A percentile compares a stretch with the other conserved stretches of the same genome.
phyloP scores from a whole-genome alignment of 441 rosid genomes.

The Gossypium schwendimanii region DNA sequence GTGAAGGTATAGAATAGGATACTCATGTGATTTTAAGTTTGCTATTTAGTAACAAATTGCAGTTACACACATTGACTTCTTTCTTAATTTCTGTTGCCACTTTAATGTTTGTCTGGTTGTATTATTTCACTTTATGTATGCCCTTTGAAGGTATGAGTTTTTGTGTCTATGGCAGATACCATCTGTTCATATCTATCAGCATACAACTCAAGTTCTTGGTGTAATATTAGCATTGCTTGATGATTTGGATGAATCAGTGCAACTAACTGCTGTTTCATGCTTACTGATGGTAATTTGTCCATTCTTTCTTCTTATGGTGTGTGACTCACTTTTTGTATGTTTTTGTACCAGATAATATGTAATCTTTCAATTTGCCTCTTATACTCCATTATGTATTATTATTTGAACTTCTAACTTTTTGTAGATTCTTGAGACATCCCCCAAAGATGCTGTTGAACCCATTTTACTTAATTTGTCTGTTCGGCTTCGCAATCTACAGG shows the following conservation, averaged over 20 bases:
- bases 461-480: constrained; percentile 75
- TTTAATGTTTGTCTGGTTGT: neutral
- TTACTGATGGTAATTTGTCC: constrained; percentile 51
- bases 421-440: constrained; percentile 78
- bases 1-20: constrained; percentile 59
- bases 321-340: neutral
- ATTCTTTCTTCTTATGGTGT: constrained; percentile 11
- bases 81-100: neutral
- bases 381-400: neutral
- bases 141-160: constrained; percentile 6
- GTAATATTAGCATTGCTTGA: constrained; percentile 89
- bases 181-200: constrained; percentile 62
- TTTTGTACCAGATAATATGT: constrained; percentile 3
- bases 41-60: neutral
- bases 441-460: constrained; percentile 83
- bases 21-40: neutral
- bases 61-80: neutral
- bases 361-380: constrained; percentile 11
- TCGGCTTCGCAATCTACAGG: constrained; percentile 93
- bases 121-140: neutral
- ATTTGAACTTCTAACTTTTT: constrained; percentile 7
- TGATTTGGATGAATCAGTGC: constrained; percentile 88
- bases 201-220: constrained; percentile 79
- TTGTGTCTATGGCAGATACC: constrained; percentile 61
- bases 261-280: constrained; percentile 91